Base-by-base conservation (phyloP, 805 yeast species). In the Barnettozyma populi region DNA sequence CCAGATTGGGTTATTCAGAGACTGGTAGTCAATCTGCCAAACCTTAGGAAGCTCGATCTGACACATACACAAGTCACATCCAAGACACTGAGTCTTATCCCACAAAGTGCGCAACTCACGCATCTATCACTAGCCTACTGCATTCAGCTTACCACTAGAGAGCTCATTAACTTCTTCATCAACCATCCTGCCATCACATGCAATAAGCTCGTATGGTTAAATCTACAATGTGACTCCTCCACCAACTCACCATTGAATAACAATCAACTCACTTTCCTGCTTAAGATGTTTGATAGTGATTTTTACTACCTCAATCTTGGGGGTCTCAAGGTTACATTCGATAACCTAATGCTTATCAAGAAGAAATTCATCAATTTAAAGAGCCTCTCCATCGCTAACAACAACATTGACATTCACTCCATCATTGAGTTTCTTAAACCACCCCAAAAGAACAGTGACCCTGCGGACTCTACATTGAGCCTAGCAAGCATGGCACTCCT, bases 1-100 rank as follows among this genome's bases (percentile, higher is more conserved):
- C 75, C 87, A 4, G 65, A 78, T 6, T 72, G 71, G n/a, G 74
- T 75, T 0, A 77, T 86, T 48, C 71, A 71, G 23, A 74, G 73
- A 45, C 61, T 86, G 11, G 68, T 90, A 25, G 83, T 86, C 2
- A 76, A 73, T 43, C 67, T 84, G 41, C 67, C 71, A 23, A 69
- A 73, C 49, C 66, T 90, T 44, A 78, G 79, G 52, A 77, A 88
- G 52, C 68, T 90, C 27, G 97, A 90, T 62, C 70, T 90, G 43
- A 80, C 86, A 14, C 96, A 88, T 58, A 90, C 97, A 0, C 80
- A 84, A 40, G 78, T 90, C 36, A 80, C 83, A 1, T 81, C 86
- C 4, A 71, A 75, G n/a, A 76, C 79, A 0, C 71, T 90, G 36
- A 66, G 73, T 20, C 57, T 59, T 47, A 63, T 89, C 20, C 85